phyloP scores from a whole-genome alignment of 2,329 filamentous ascomycete genomes.

The Westerdykella aurantiaca region DNA sequence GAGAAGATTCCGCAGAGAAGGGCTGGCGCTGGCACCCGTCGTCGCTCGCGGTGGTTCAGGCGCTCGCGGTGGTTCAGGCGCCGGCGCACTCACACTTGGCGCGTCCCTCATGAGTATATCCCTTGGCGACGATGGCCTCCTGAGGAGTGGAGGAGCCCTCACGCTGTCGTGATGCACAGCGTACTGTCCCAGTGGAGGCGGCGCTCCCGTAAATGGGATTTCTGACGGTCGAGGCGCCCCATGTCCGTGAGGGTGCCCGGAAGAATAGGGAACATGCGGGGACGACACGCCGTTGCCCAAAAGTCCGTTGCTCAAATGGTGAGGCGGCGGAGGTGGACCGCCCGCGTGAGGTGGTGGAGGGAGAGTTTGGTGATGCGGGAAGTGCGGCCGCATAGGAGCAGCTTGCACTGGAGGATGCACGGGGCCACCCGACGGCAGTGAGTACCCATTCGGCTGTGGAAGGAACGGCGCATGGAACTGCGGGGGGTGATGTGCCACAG shows the following conservation, averaged over 20 bases:
- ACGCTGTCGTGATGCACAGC: slow-evolving; percentile 30
- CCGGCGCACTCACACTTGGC: slow-evolving; percentile 3
- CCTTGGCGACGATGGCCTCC: slow-evolving; percentile 30
- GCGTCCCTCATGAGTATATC: slow-evolving; percentile 32
- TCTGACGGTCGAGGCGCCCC: slow-evolving; percentile 32
- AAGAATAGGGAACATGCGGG: slow-evolving; percentile 34
- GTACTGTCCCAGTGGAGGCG: slow-evolving; percentile 20
- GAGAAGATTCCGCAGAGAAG: slow-evolving; percentile 44
- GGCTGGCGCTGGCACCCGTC: slow-evolving; percentile 43
- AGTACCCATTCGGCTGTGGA: slow-evolving; percentile 29
- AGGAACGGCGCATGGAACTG: slow-evolving; percentile 29
- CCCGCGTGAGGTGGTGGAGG: slow-evolving; percentile 19
- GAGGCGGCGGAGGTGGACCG: slow-evolving; percentile 21
- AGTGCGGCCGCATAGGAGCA: neutral
- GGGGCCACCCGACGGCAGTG: slow-evolving; percentile 26
- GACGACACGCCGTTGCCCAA: slow-evolving; percentile 37
- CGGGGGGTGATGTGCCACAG: slow-evolving; percentile 20
- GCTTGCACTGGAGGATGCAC: slow-evolving; percentile 23
- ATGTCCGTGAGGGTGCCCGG: slow-evolving; percentile 31
- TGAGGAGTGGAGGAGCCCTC: slow-evolving; percentile 17
- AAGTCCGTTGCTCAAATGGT: slow-evolving; percentile 32
- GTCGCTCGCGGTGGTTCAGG: slow-evolving; percentile 20
- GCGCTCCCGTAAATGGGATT: slow-evolving; percentile 30
- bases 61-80: slow-evolving; percentile 2
- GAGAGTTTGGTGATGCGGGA: neutral